phyloP scores from a whole-genome alignment of 176 grass and related monocot species.

The Microstegium vimineum region DNA sequence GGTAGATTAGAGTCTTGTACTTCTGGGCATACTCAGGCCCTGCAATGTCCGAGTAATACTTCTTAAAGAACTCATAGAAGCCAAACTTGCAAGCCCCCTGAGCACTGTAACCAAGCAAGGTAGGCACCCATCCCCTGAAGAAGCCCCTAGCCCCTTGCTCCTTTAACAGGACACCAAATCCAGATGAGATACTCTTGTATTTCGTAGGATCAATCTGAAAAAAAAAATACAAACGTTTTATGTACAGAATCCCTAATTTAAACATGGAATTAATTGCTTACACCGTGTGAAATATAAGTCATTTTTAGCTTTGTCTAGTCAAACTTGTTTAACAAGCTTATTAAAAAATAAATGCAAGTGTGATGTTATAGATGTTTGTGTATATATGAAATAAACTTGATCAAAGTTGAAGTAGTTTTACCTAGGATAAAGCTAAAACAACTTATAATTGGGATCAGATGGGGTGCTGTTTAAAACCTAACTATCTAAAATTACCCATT shows the following conservation, averaged over 20 bases:
- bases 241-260: background rate
- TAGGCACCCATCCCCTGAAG: constrained; percentile 94
- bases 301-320: background rate
- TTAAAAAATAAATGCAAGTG: background rate
- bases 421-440: background rate
- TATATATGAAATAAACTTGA: background rate
- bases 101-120: constrained; percentile 90
- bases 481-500: background rate
- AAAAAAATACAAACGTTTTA: constrained; percentile 1
- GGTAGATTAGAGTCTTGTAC: constrained; percentile 99
- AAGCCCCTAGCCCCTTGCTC: constrained; percentile 88
- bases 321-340: background rate
- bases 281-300: background rate
- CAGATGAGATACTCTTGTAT: constrained; percentile 90
- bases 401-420: background rate
- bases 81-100: constrained; percentile 97
- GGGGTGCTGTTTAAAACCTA: background rate
- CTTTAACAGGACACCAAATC: constrained; percentile 78
- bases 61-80: constrained; percentile 99
- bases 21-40: constrained; percentile 83
- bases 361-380: background rate
- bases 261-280: background rate
- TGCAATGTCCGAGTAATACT: constrained; percentile 94
- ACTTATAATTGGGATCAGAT: background rate
- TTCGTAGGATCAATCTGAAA: constrained; percentile 80